Percentiles rank a stretch among this genome's conserved stretches.
Conservation (phyloP, 2,329 filamentous ascomycete genomes). For the Paramyrothecium roridum region DNA sequence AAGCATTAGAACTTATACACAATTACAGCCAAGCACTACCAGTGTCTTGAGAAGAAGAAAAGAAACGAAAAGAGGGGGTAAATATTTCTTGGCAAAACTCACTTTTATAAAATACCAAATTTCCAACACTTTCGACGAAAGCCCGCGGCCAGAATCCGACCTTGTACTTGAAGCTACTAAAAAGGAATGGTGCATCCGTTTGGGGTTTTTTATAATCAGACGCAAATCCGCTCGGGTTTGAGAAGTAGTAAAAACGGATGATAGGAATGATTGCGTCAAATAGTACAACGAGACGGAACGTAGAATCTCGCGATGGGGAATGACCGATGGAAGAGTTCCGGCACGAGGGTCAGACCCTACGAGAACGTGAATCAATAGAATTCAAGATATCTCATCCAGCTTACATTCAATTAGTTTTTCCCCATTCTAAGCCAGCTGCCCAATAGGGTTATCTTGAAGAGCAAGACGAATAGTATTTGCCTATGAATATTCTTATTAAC, state of each 20-base stretch:
- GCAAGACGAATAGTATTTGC: slow-evolving; percentile 39
- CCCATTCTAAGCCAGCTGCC: slow-evolving; percentile 38
- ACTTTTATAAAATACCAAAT: slow-evolving; percentile 11
- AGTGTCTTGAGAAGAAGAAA: too few species aligned
- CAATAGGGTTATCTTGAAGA: slow-evolving; percentile 33
- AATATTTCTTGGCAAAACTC: too few species aligned
- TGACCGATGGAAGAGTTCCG: slow-evolving; percentile 11
- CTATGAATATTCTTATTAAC: slow-evolving; percentile 3
- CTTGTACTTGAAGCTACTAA: slow-evolving; percentile 15
- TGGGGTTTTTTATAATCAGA: slow-evolving; percentile 7
- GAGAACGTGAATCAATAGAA: background rate
- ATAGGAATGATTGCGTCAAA: slow-evolving; percentile 17
- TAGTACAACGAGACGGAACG: slow-evolving; percentile 17
- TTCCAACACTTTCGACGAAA: slow-evolving; percentile 9
- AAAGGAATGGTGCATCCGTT: slow-evolving; percentile 12
- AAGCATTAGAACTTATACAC: too few species aligned
- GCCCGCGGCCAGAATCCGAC: slow-evolving; percentile 10
- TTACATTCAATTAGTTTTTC: slow-evolving; percentile 29
- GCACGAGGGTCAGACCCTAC: slow-evolving; percentile 4
- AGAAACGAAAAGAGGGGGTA: too few species aligned
- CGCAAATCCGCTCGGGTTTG: slow-evolving; percentile 10
- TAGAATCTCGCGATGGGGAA: slow-evolving; percentile 14
- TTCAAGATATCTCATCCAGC: too few species aligned
- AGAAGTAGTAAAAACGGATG: slow-evolving; percentile 11
- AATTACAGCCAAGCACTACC: too few species aligned